These are phyloP conservation scores for Puccinia novopanici DNA, from an alignment of 1,284 basidiomycete species.

Conservation along the genomic window DNA sequence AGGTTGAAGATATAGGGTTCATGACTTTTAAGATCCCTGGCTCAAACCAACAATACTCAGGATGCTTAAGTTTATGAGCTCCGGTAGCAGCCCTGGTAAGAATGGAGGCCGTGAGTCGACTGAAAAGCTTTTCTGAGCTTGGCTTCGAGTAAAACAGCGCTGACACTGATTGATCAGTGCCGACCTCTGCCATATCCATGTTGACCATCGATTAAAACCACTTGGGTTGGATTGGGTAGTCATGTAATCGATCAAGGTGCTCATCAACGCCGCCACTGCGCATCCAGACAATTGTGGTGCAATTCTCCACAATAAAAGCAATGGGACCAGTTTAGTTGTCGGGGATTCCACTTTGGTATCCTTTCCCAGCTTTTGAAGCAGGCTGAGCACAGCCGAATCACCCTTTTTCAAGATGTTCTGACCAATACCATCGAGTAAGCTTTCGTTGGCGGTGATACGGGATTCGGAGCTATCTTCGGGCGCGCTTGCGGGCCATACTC, in stretches of 20 bases:
- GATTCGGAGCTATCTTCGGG: slow-evolving; percentile 22
- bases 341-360: slow-evolving; percentile 16
- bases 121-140: slow-evolving; percentile 38
- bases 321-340: slow-evolving; percentile 28
- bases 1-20: not conserved
- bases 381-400: slow-evolving; percentile 10
- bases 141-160: slow-evolving; percentile 41
- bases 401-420: slow-evolving; percentile 30
- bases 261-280: slow-evolving; percentile 27
- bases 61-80: slow-evolving; percentile 20
- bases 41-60: slow-evolving; percentile 47
- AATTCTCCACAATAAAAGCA: slow-evolving; percentile 34
- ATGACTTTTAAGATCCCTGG: slow-evolving; percentile 23
- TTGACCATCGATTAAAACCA: slow-evolving; percentile 33
- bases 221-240: slow-evolving; percentile 4
- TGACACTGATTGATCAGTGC: slow-evolving; percentile 10
- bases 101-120: slow-evolving; percentile 22
- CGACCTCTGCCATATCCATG: not conserved
- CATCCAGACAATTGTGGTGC: slow-evolving; percentile 2
- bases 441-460: slow-evolving; percentile 33
- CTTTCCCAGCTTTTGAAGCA: slow-evolving; percentile 30
- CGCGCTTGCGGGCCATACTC: slow-evolving; percentile 10
- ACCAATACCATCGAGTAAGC: slow-evolving; percentile 21
- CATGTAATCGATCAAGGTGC: slow-evolving; percentile 35
- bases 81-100: slow-evolving; percentile 16